Evolutionary conservation across 495 filamentous ascomycete species (phyloP).

Genomic region (Daldinia caldariorum): DNA sequence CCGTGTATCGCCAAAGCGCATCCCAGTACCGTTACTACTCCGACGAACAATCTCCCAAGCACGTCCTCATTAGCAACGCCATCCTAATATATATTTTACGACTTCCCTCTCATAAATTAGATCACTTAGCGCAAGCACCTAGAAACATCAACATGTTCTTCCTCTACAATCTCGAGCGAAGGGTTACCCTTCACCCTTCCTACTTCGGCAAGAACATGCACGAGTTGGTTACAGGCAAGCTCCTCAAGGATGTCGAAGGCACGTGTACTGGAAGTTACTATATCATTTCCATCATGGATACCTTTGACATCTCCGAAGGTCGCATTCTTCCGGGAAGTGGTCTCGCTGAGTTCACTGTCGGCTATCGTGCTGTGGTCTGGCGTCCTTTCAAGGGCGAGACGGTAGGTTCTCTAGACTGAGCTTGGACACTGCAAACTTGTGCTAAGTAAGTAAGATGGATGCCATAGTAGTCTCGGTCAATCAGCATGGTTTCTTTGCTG

Average conservation of each 20-base stretch:
- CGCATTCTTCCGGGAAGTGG: conserved; percentile 89
- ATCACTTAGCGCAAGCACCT: conserved; percentile 7
- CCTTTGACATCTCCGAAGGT: conserved; percentile 89
- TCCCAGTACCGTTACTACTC: not conserved
- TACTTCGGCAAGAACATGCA: conserved; percentile 94
- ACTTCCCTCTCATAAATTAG: not conserved
- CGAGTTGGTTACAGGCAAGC: conserved; percentile 83
- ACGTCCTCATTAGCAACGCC: not conserved
- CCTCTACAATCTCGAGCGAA: conserved; percentile 91
- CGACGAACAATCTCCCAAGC: not conserved
- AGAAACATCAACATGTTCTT: conserved; percentile 80
- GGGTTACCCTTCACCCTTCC: conserved; percentile 92
- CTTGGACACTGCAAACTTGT: conserved; percentile 13
- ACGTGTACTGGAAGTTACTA: conserved; percentile 92
- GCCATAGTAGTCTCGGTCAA: conserved; percentile 90
- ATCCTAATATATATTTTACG: not conserved
- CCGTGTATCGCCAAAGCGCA: not conserved
- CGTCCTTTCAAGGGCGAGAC: conserved; percentile 96
- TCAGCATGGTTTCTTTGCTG: conserved; percentile 88
- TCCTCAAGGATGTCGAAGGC: conserved; percentile 92
- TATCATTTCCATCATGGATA: conserved; percentile 95
- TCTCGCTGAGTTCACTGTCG: conserved; percentile 91
- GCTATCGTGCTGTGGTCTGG: conserved; percentile 96
- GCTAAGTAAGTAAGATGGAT: conserved; percentile 72
- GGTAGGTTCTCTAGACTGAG: conserved; percentile 62